Percentiles rank a stretch among this genome's conserved stretches.
Conservation (phyloP, 176 grass and related monocot genomes). For the Saccharum officinarum region DNA sequence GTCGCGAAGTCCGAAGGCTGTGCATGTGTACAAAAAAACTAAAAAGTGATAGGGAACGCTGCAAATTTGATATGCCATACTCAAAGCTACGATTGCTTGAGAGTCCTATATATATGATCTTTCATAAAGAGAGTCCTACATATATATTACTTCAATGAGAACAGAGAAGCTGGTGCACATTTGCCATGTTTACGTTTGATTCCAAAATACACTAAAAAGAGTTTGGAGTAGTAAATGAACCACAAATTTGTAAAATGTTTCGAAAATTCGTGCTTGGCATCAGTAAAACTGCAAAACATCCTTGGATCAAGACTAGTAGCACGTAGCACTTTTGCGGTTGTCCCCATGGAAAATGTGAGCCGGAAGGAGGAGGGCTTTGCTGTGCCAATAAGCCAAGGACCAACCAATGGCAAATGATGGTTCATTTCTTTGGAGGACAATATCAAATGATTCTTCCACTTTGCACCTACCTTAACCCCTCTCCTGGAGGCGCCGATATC, state of each 20-base stretch:
- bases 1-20: background rate
- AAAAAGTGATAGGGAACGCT: background rate
- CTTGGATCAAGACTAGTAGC: background rate
- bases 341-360: background rate
- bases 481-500: background rate
- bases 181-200: background rate
- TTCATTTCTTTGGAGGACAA: background rate
- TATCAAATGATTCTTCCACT: background rate
- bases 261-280: background rate
- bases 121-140: no score
- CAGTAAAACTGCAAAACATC: background rate
- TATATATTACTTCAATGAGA: background rate
- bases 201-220: background rate
- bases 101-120: background rate
- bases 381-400: background rate
- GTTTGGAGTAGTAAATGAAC: background rate
- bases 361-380: background rate
- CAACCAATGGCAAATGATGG: conserved; percentile 32
- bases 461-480: background rate
- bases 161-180: background rate
- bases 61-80: background rate
- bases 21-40: background rate
- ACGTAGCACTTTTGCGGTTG: background rate
- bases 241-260: background rate
- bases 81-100: no score